A percentile compares a stretch with the other conserved stretches of the same genome.
Conservation (phyloP, 148 eudicot species). For the Arbutus unedo region DNA sequence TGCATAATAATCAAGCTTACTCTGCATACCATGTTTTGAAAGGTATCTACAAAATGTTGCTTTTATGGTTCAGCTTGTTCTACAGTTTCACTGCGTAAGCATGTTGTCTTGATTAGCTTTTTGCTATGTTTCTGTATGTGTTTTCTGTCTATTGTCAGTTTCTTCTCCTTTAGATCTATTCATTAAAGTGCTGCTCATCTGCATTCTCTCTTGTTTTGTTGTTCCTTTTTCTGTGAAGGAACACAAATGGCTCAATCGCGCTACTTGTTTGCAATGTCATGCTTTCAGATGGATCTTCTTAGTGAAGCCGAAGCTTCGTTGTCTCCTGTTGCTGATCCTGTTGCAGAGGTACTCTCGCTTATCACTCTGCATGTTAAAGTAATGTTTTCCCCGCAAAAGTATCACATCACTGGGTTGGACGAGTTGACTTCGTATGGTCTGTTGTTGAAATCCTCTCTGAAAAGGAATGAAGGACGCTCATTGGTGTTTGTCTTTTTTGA, state of each 20-base stretch:
- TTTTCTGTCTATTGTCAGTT: slow-evolving; percentile 9
- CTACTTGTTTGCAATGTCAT: slow-evolving; percentile 90
- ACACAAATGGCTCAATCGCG: slow-evolving; percentile 85
- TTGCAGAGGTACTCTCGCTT: slow-evolving; percentile 57
- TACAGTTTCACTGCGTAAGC: not conserved
- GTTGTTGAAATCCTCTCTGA: slow-evolving; percentile 6
- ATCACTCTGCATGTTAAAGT: not conserved
- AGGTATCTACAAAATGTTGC: slow-evolving; percentile 41
- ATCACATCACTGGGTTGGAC: not conserved
- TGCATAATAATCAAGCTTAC: slow-evolving; percentile 85
- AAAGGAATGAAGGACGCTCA: not conserved
- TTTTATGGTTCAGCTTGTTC: slow-evolving; percentile 1
- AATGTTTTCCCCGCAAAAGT: not conserved
- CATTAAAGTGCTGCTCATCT: not conserved
- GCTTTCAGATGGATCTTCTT: slow-evolving; percentile 94
- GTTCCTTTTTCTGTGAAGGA: slow-evolving; percentile 43
- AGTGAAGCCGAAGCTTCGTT: slow-evolving; percentile 85
- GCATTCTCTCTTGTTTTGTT: slow-evolving; percentile 20
- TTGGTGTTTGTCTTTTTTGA: slow-evolving; percentile 8
- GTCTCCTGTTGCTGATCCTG: slow-evolving; percentile 67
- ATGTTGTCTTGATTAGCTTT: not conserved
- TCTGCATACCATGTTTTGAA: slow-evolving; percentile 78
- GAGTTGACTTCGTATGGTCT: slow-evolving; percentile 12
- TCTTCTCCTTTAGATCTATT: not conserved
- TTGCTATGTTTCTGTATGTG: not conserved